Base-by-base conservation (phyloP, 1,284 basidiomycete genomes). In the Omphalotus olearius region DNA sequence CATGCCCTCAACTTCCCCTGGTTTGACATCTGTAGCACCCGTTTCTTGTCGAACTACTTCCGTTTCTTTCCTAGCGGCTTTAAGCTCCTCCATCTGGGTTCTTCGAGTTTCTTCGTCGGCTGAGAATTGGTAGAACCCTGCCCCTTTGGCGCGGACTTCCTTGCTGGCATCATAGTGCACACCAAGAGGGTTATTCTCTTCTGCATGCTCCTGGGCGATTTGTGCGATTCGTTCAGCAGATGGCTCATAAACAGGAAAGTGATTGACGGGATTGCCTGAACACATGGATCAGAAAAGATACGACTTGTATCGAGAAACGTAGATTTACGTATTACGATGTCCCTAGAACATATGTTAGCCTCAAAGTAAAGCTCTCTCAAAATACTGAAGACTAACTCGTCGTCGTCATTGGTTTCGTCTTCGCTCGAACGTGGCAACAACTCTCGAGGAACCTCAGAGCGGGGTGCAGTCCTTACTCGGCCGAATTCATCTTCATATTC, bases 401-500 rank as follows among this genome's bases (percentile, higher is more conserved):
- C 82, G 56, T 78, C 74, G 26, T 78, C 75, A 16, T 69, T 68
- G 26, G 66, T 59, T 28, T 74, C 68, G 39, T 69, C 65, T 28
- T 60, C 56, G 42, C 65, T 64, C 40, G n/a, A 28, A 20, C 43
- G 41, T n/a, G 66, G 71, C 11, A 82, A 60, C 1, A 87, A 67
- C 45, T 88, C 69, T 37, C 87, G 75, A 25, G 93, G 92, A 0
- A 94, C 78, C 58, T 93, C 85, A 13, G 88, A 91, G n/a, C 78
- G 74, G 40, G 72, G 78, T 14, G 78, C 79, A 2, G 76, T 85
- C 48, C 90, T 75, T 18, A 82, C 64, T 16, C 92, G 81, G 16
- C 93, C 92, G 62, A 91, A 91, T 61, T 94, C 92, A 60, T 95
- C 92, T 58, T 83, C 78, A 57, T 90, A 93, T 64, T 94, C 91